These are phyloP conservation scores for Iberis amara DNA, from an alignment of 441 rosid species.

Conservation along the genomic window DNA sequence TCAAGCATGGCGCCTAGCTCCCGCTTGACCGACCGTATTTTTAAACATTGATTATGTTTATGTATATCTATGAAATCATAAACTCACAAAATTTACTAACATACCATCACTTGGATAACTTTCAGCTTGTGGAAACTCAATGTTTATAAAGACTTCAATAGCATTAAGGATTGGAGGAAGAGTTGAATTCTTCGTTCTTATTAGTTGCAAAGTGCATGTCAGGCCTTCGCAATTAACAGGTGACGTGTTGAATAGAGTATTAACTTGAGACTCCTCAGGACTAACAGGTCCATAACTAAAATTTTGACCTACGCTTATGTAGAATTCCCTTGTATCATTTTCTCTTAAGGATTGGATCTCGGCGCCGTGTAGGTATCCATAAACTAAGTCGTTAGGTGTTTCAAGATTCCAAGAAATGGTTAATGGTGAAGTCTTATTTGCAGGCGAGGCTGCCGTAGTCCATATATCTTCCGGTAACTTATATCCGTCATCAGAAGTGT, in stretches of 20 bases:
- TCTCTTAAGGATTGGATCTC: slow-evolving; percentile 33
- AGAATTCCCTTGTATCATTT: slow-evolving; percentile 36
- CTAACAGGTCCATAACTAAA: slow-evolving; percentile 29
- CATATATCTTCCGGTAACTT: slow-evolving; percentile 30
- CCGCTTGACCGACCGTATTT: too few species aligned
- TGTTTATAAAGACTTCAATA: slow-evolving; percentile 30
- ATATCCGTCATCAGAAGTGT: slow-evolving; percentile 13
- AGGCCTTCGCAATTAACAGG: slow-evolving; percentile 18
- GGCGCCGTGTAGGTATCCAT: slow-evolving; percentile 35
- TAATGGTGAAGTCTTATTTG: slow-evolving; percentile 31
- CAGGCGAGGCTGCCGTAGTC: slow-evolving; percentile 35
- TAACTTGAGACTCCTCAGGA: slow-evolving; percentile 22
- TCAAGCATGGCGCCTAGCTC: too few species aligned
- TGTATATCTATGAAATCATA: background rate
- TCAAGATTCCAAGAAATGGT: slow-evolving; percentile 14
- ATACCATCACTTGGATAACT: slow-evolving; percentile 40
- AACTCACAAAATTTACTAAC: background rate
- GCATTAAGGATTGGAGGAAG: slow-evolving; percentile 50
- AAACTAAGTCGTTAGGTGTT: slow-evolving; percentile 23
- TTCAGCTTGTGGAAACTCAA: slow-evolving; percentile 29
- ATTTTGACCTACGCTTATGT: slow-evolving; percentile 29
- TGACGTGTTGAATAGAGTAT: slow-evolving; percentile 11
- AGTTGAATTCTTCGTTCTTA: slow-evolving; percentile 30
- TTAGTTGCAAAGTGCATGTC: slow-evolving; percentile 16
- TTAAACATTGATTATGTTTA: too few species aligned